Conservation (phyloP, 2,329 filamentous ascomycete genomes). For the Penicillium sp. region DNA sequence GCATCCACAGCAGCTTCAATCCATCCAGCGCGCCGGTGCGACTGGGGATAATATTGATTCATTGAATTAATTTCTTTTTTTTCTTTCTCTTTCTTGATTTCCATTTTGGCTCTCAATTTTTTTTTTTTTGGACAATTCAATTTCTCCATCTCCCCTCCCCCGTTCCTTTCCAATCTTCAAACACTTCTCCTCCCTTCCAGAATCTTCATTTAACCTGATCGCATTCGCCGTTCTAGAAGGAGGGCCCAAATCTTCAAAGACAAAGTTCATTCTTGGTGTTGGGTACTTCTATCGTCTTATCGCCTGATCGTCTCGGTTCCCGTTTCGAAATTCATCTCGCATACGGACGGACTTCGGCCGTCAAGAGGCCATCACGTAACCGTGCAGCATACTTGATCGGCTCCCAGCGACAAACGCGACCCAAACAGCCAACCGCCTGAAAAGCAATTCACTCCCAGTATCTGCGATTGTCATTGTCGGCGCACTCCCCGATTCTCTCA, state of each 20-base stretch:
- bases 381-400: constrained; percentile 28
- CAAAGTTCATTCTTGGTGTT: constrained; percentile 15
- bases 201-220: too few relatives aligned
- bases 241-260: background rate
- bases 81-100: too few relatives aligned
- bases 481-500: constrained; percentile 27
- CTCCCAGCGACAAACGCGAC: constrained; percentile 16
- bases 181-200: background rate
- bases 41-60: too few relatives aligned
- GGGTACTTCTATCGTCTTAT: constrained; percentile 13
- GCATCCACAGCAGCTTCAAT: too few relatives aligned
- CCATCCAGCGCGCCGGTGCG: too few relatives aligned
- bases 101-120: too few relatives aligned
- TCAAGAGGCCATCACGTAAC: constrained; percentile 31
- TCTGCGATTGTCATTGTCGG: constrained; percentile 21
- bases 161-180: constrained; percentile 1
- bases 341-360: constrained; percentile 13
- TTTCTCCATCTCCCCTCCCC: too few relatives aligned
- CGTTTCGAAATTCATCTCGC: constrained; percentile 19
- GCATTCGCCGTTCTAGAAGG: too few relatives aligned
- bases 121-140: too few relatives aligned
- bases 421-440: constrained; percentile 19
- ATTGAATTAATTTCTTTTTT: too few relatives aligned
- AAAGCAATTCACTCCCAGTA: constrained; percentile 15
- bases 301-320: constrained; percentile 25